phyloP scores from a whole-genome alignment of 2,329 filamentous ascomycete genomes.

The Neurospora sp. region DNA sequence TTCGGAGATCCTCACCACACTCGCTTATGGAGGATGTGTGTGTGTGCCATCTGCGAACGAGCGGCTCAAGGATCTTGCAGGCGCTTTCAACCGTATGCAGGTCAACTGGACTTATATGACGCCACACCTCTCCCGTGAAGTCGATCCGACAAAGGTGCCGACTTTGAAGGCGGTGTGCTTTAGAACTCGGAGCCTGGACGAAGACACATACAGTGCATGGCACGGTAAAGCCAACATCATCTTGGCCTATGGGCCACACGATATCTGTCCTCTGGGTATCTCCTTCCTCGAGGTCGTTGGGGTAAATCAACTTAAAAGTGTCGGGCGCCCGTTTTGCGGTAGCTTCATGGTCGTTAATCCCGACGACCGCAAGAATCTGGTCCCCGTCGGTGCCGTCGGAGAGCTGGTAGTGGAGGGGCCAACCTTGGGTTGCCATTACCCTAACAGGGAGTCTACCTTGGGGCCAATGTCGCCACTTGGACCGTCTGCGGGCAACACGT shows the following conservation, averaged over 20 bases:
- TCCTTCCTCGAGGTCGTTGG: constrained; percentile 34
- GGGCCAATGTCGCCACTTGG: constrained; percentile 15
- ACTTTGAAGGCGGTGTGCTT: constrained; percentile 33
- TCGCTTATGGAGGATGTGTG: constrained; percentile 47
- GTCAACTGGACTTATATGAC: constrained; percentile 47
- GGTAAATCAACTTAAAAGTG: constrained; percentile 28
- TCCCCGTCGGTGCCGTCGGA: constrained; percentile 44
- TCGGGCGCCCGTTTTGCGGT: constrained; percentile 38
- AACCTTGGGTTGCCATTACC: constrained; percentile 32
- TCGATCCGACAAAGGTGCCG: constrained; percentile 27
- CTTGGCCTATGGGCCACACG: constrained; percentile 41
- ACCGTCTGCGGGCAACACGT: constrained; percentile 19
- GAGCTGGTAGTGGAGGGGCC: constrained; percentile 53
- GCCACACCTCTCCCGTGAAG: constrained; percentile 42
- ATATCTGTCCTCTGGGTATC: constrained; percentile 41
- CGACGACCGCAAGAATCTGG: constrained; percentile 37
- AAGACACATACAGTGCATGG: constrained; percentile 39
- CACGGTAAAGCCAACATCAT: constrained; percentile 34
- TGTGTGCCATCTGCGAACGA: constrained; percentile 45
- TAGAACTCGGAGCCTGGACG: constrained; percentile 38
- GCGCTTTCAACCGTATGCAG: constrained; percentile 38
- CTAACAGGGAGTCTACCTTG: constrained; percentile 19
- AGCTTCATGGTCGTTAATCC: constrained; percentile 44
- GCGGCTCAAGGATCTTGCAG: constrained; percentile 37
- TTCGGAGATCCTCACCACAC: constrained; percentile 42